These are phyloP conservation scores for Vaccinium corymbosum DNA, from an alignment of 148 eudicot genomes.

Conservation along the genomic window DNA sequence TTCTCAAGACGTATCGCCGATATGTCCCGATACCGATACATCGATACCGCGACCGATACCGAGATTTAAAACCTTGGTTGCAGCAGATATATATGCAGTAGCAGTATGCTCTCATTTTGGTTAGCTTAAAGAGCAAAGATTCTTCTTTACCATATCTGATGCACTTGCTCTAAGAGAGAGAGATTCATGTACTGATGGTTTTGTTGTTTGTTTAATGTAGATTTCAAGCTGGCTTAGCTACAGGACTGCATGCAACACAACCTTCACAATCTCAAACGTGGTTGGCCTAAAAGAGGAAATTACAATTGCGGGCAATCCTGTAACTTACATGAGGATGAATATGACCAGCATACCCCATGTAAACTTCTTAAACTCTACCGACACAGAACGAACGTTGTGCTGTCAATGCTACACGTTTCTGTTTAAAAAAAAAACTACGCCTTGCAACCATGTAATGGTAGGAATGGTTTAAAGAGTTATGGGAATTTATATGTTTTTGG, in stretches of 20 bases:
- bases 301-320: conserved; percentile 43
- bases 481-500: conserved; percentile 1
- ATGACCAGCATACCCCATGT: conserved; percentile 53
- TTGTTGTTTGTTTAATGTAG: conserved; percentile 16
- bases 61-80: no score
- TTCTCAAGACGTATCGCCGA: no score
- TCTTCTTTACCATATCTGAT: no score
- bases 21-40: no score
- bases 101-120: no score
- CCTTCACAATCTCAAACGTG: conserved; percentile 58
- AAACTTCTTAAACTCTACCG: conserved; percentile 3
- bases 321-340: conserved; percentile 41
- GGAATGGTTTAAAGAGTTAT: no score
- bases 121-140: no score
- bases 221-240: conserved; percentile 38
- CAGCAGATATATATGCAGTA: no score
- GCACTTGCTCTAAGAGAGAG: neutral
- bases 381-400: no score
- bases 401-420: neutral
- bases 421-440: no score
- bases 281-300: conserved; percentile 53
- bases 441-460: neutral
- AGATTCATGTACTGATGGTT: neutral
- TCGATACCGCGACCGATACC: no score
- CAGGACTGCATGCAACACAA: conserved; percentile 44